These are phyloP conservation scores for Leishmania gerbilli DNA, from an alignment of 208 protist species.

Conservation along the genomic window DNA sequence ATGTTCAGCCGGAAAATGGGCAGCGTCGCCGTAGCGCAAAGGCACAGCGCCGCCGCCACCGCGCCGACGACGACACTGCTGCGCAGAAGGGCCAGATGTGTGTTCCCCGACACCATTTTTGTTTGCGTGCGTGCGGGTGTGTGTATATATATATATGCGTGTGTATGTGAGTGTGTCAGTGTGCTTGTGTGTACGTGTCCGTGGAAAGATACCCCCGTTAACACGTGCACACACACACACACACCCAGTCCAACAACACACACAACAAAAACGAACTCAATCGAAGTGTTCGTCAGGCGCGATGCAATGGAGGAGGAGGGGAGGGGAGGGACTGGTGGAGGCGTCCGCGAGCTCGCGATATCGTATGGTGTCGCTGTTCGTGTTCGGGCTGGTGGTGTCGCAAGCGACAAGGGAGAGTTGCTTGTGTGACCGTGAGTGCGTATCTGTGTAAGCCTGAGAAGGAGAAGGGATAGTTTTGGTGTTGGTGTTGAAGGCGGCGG, in stretches of 20 bases:
- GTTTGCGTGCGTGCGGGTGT: neutral
- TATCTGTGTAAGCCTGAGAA: neutral
- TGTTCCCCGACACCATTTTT: conserved; percentile 15
- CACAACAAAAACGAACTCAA: neutral
- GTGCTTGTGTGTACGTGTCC: neutral
- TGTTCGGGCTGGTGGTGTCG: neutral
- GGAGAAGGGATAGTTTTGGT: no score
- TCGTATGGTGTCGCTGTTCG: neutral
- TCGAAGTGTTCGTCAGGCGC: neutral
- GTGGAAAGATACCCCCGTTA: neutral
- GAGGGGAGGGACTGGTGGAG: neutral
- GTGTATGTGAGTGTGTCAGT: neutral
- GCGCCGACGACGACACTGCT: conserved; percentile 15
- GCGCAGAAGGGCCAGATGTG: conserved; percentile 19
- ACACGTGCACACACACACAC: neutral
- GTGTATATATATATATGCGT: neutral
- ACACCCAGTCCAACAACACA: neutral
- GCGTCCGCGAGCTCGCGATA: neutral
- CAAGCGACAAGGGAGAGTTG: neutral
- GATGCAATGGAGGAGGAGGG: neutral
- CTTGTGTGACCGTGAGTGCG: neutral
- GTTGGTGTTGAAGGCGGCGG: neutral
- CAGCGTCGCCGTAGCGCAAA: neutral
- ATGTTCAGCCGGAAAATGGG: conserved; percentile 27
- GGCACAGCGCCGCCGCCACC: conserved; percentile 7